Evolutionary conservation across 2,329 filamentous ascomycete species (phyloP).

Genomic region (Stagonosporopsis vannaccii): DNA sequence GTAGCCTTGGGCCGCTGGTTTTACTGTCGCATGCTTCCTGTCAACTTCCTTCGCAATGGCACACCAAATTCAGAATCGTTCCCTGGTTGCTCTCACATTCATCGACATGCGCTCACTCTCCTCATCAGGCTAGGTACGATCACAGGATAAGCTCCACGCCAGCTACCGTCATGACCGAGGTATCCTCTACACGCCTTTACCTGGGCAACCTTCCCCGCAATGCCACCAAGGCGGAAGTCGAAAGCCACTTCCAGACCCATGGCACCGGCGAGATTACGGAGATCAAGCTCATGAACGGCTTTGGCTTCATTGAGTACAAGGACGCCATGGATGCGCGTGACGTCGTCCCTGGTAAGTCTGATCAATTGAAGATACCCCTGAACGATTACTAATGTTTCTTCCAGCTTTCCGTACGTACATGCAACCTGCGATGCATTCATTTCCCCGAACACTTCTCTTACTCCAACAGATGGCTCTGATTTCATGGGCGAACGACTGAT

Average conservation of each 20-base stretch:
- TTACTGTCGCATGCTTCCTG: slow-evolving; percentile 29
- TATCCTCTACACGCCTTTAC: slow-evolving; percentile 94
- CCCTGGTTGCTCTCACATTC: slow-evolving; percentile 32
- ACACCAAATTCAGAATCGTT: slow-evolving; percentile 32
- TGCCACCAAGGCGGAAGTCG: slow-evolving; percentile 96
- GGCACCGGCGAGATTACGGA: slow-evolving; percentile 97
- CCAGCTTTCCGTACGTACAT: slow-evolving; percentile 64
- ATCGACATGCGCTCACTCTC: slow-evolving; percentile 44
- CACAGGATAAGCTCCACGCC: slow-evolving; percentile 23
- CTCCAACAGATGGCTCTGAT: slow-evolving; percentile 81
- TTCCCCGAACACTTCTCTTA: slow-evolving; percentile 23
- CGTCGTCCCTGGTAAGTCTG: slow-evolving; percentile 87
- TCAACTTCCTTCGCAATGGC: slow-evolving; percentile 33
- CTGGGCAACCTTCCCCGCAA: slow-evolving; percentile 96
- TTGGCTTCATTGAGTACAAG: slow-evolving; percentile 99
- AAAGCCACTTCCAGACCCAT: slow-evolving; percentile 93
- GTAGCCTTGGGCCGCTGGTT: slow-evolving; percentile 35
- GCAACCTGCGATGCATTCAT: neutral
- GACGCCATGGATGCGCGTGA: slow-evolving; percentile 98
- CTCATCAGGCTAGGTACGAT: slow-evolving; percentile 43
- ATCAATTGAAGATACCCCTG: slow-evolving; percentile 19
- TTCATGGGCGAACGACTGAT: slow-evolving; percentile 98
- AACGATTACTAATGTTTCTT: slow-evolving; percentile 33
- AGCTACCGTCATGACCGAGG: slow-evolving; percentile 72
- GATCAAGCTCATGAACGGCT: slow-evolving; percentile 99